phyloP scores from a whole-genome alignment of 352 stramenopile genomes.

The Peronospora belbahrii region DNA sequence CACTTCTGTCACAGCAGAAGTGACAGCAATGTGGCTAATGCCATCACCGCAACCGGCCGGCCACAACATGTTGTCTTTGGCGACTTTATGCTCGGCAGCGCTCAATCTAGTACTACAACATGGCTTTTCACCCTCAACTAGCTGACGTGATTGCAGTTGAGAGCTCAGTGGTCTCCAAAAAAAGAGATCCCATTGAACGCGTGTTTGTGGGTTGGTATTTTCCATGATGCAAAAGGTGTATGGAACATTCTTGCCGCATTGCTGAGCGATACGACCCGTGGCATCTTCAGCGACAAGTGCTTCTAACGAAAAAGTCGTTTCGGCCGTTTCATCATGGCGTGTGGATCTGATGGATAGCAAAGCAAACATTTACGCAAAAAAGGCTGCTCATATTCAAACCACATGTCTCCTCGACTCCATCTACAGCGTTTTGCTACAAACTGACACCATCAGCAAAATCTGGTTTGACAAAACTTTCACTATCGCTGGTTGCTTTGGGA shows the following conservation, averaged over 20 bases:
- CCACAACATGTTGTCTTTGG: background rate
- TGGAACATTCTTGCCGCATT: background rate
- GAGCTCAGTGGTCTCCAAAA: background rate
- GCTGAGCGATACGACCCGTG: background rate
- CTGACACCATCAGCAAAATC: constrained; percentile 2
- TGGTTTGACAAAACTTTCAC: constrained; percentile 7
- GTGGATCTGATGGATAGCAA: constrained; percentile 9
- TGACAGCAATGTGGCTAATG: background rate
- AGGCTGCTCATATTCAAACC: constrained; percentile 5
- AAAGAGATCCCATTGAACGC: background rate
- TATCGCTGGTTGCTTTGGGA: background rate
- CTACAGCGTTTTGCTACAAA: background rate
- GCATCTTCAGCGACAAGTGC: background rate
- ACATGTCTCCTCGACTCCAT: background rate
- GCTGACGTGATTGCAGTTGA: background rate
- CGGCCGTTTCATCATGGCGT: constrained; percentile 14
- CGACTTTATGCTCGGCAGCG: background rate
- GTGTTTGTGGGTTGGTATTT: background rate
- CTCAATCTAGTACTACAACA: background rate
- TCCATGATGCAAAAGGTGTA: no score
- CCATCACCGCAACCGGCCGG: background rate
- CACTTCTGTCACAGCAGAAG: background rate
- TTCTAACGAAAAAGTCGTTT: constrained; percentile 1
- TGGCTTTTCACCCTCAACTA: background rate
- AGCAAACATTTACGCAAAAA: background rate